Evolutionary conservation across 2,329 filamentous ascomycete genomes (phyloP), one percentile per base, ranked within the genome.

Genomic region (Cordyceps militaris): DNA sequence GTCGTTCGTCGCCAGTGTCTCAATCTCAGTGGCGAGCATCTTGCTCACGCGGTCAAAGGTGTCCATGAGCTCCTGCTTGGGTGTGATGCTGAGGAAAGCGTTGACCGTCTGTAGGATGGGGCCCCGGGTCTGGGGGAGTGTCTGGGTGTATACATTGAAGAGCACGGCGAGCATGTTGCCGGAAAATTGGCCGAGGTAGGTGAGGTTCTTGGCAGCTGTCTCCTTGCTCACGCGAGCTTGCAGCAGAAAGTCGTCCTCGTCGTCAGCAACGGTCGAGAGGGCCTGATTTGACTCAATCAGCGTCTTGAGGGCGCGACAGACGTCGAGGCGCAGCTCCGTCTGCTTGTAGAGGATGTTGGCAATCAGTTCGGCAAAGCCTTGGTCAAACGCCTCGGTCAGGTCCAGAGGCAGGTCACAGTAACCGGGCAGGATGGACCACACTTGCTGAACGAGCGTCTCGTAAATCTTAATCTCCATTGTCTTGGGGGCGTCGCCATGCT

Each of bases 91-190:
- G 59, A 99, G 76, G 73, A 92, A 97, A 5, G 91, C 86, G 72
- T 97, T 97, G 76, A 97, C 94, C 61, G 92, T 96, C 70, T 93
- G 89, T 34, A 99, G 78, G 56, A 99, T 94, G 21, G 89, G 91
- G 0, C 91, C 92, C 64, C 94, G 83, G 67, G 90, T 94, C 67
- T 97, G 91, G 2, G 94, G 93, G 26, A 99, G 79, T 1, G 94
- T 99, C 71, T 97, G 89, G 62, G 89, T 96, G 75, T 99, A 99
- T 46, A 99, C 93, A 69, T 99, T 99, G 79, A 99, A 97, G n/a
- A 99, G 77, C 0, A 97, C 93, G 7, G 94, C 92, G 43, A 99
- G 83, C 73, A 99, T 82, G 66, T 97, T 97, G 60, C 87, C 87
- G 1, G 93, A 82, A 67, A 94, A 92, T 1, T 77, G 76, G 16